Conservation (phyloP, 139 green algal species). For the Protoeuglena noctilucae region DNA sequence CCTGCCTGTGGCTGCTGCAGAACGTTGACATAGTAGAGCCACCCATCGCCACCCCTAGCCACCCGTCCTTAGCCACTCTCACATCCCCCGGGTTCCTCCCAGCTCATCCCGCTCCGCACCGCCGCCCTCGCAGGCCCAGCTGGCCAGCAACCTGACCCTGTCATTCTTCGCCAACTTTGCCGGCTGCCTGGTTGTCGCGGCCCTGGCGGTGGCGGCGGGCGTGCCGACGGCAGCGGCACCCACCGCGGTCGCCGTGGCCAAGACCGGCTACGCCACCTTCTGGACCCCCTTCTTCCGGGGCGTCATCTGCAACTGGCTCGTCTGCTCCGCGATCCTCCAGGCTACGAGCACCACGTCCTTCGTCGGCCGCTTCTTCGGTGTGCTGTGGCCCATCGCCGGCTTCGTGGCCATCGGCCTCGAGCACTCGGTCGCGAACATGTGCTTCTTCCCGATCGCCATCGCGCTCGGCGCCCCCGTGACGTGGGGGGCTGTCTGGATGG, state of each 20-base stretch:
- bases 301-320: slow-evolving; percentile 79
- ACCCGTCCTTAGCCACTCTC: too few species aligned
- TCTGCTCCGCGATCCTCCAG: slow-evolving; percentile 73
- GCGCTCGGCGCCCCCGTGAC: slow-evolving; percentile 44
- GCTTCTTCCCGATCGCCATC: slow-evolving; percentile 47
- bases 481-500: slow-evolving; percentile 39
- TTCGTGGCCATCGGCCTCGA: slow-evolving; percentile 77
- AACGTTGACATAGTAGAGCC: too few species aligned
- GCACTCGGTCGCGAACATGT: slow-evolving; percentile 64
- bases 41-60: too few species aligned
- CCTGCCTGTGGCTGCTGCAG: too few species aligned
- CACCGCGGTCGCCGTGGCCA: slow-evolving; percentile 9
- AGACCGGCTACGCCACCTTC: slow-evolving; percentile 1
- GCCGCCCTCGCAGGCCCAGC: too few species aligned
- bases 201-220: slow-evolving; percentile 33
- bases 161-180: slow-evolving; percentile 70
- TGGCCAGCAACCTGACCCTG: slow-evolving; percentile 37
- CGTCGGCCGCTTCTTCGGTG: slow-evolving; percentile 42
- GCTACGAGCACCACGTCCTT: slow-evolving; percentile 34
- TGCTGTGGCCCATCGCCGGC: slow-evolving; percentile 34
- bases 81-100: too few species aligned
- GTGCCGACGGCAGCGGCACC: slow-evolving; percentile 20
- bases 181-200: slow-evolving; percentile 43
- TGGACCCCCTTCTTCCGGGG: slow-evolving; percentile 39
- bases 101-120: too few species aligned